These are phyloP conservation scores for Raddia guianensis DNA, from an alignment of 176 grass and related monocot species.

Conservation along the genomic window DNA sequence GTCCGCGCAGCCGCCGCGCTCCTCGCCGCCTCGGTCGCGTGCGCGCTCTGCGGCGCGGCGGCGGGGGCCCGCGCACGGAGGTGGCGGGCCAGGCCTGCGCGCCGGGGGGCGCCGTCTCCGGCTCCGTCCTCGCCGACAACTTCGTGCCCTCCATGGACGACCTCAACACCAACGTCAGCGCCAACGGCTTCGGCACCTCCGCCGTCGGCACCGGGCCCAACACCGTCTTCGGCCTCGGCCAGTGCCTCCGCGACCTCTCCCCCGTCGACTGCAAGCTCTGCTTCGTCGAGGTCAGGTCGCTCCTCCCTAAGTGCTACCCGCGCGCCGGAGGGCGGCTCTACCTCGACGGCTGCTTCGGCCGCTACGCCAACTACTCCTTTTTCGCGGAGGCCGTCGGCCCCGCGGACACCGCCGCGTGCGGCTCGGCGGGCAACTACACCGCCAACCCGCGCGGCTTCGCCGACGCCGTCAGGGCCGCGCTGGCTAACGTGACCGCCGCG, in stretches of 20 bases:
- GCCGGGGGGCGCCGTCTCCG: constrained; percentile 34
- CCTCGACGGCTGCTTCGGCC: constrained; percentile 78
- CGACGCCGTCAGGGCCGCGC: constrained; percentile 41
- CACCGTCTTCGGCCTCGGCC: constrained; percentile 67
- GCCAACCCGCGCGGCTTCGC: constrained; percentile 42
- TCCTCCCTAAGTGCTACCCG: constrained; percentile 82
- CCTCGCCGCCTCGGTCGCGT: not conserved
- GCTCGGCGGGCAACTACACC: constrained; percentile 24
- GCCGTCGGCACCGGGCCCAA: constrained; percentile 49
- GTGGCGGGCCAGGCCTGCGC: constrained; percentile 51
- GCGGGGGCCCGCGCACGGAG: constrained; percentile 45
- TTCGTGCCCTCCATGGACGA: constrained; percentile 80
- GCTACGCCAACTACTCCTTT: constrained; percentile 84
- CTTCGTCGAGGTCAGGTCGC: constrained; percentile 78
- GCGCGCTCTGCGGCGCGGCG: constrained; percentile 25
- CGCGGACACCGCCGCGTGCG: constrained; percentile 15
- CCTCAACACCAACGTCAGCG: constrained; percentile 63
- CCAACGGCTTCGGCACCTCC: constrained; percentile 61
- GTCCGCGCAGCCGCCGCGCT: not conserved
- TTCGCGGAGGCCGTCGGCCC: constrained; percentile 49
- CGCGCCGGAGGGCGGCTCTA: constrained; percentile 58
- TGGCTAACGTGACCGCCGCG: constrained; percentile 52
- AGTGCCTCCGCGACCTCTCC: constrained; percentile 74
- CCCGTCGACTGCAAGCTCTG: constrained; percentile 74
- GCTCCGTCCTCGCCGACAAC: constrained; percentile 51